phyloP scores from a whole-genome alignment of 2,329 filamentous ascomycete species.

The Colletotrichum chrysophilum region DNA sequence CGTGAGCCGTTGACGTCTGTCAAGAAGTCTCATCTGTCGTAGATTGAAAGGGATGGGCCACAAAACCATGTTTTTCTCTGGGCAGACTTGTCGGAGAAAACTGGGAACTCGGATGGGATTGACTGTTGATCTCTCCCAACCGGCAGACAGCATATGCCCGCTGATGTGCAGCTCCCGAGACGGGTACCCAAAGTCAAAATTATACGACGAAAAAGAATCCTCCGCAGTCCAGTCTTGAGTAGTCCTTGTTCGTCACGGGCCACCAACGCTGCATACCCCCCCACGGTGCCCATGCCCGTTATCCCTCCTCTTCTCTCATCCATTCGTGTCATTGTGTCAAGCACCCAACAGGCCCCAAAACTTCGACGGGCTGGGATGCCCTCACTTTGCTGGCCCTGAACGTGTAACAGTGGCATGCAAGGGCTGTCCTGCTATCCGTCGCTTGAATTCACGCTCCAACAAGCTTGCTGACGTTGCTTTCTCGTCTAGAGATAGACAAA shows the following conservation, averaged over 20 bases:
- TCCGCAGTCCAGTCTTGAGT: background rate
- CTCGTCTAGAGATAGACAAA: background rate
- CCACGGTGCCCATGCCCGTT: background rate
- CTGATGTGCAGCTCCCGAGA: slow-evolving; percentile 2
- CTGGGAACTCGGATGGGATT: background rate
- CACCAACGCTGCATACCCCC: background rate
- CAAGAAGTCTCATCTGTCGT: background rate
- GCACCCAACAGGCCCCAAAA: background rate
- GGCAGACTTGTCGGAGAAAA: slow-evolving; percentile 9
- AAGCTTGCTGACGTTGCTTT: background rate
- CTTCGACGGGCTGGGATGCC: background rate
- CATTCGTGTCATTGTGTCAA: background rate
- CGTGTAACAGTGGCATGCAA: background rate
- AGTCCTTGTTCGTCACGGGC: background rate
- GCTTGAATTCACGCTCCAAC: background rate
- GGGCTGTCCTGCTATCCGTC: background rate
- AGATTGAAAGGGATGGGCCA: background rate
- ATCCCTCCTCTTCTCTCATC: background rate
- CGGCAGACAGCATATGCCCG: background rate
- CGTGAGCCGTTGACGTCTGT: background rate
- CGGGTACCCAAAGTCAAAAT: slow-evolving; percentile 3
- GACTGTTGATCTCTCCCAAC: slow-evolving; percentile 6
- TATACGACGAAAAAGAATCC: slow-evolving; percentile 9
- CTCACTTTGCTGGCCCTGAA: background rate
- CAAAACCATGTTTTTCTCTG: background rate